phyloP scores from a whole-genome alignment of 441 rosid genomes.

The Corymbia calophylla region DNA sequence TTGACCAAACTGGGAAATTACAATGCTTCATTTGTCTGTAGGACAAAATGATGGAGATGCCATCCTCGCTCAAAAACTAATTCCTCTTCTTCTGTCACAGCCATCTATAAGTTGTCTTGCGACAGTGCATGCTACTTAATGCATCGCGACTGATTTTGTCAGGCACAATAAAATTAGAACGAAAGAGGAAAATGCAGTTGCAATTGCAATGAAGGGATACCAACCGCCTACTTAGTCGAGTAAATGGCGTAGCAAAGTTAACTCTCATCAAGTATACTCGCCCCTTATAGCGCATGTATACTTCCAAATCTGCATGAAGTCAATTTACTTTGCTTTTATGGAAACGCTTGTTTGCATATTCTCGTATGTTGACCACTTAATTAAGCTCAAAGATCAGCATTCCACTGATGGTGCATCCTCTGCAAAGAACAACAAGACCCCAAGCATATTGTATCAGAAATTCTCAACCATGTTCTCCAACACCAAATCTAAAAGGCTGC shows the following conservation, averaged over 20 bases:
- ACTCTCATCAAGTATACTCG: neutral
- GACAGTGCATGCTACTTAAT: neutral
- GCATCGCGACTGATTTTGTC: neutral
- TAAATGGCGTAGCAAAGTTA: neutral
- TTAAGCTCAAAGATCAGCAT: conserved; percentile 68
- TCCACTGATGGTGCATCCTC: conserved; percentile 45
- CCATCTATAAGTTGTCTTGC: neutral
- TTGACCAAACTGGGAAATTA: neutral
- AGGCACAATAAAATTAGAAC: neutral
- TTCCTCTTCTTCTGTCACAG: neutral
- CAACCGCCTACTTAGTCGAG: neutral
- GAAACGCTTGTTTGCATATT: conserved; percentile 35
- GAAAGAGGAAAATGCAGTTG: neutral
- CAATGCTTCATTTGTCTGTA: neutral
- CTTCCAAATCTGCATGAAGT: neutral
- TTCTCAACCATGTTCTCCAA: conserved; percentile 36
- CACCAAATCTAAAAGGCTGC: conserved; percentile 26
- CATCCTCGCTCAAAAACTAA: neutral
- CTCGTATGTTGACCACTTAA: conserved; percentile 55
- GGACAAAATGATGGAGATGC: neutral
- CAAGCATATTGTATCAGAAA: conserved; percentile 42
- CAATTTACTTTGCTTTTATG: neutral
- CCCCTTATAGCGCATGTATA: neutral
- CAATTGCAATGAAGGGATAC: neutral
- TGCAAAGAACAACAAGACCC: conserved; percentile 53